phyloP scores from a whole-genome alignment of 176 grass and related monocot genomes.

The Tillandsia fasciculata region DNA sequence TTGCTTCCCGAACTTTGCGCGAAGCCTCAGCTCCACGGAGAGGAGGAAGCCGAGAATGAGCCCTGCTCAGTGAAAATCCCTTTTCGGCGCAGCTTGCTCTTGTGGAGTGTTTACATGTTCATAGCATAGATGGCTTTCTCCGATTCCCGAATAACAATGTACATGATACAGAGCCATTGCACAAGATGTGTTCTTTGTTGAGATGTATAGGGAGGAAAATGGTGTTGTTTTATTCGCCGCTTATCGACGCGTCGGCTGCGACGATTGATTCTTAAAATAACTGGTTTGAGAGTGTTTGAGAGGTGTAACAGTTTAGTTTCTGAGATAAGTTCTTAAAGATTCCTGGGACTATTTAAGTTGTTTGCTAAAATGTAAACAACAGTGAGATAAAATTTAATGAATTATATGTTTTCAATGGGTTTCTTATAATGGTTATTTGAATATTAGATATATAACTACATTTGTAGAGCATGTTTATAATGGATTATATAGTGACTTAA shows the following conservation, averaged over 20 bases:
- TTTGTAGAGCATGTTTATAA: too few species aligned
- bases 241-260: not conserved
- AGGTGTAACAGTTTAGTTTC: not conserved
- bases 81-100: not conserved
- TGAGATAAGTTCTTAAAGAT: too few species aligned
- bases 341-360: too few species aligned
- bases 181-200: not conserved
- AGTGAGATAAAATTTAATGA: too few species aligned
- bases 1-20: constrained; percentile 35
- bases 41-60: constrained; percentile 22
- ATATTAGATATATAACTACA: too few species aligned
- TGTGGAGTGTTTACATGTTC: not conserved
- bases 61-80: constrained; percentile 11
- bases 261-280: not conserved
- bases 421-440: too few species aligned
- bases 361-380: too few species aligned
- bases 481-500: too few species aligned
- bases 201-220: not conserved
- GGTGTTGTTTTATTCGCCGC: not conserved
- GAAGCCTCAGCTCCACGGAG: constrained; percentile 25
- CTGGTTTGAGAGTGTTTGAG: not conserved
- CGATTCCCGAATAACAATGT: not conserved
- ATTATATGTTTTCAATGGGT: too few species aligned
- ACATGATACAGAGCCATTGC: not conserved
- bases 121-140: not conserved